Base-by-base conservation (phyloP, 1,284 basidiomycete species). In the Boletellus dicymbophilus region DNA sequence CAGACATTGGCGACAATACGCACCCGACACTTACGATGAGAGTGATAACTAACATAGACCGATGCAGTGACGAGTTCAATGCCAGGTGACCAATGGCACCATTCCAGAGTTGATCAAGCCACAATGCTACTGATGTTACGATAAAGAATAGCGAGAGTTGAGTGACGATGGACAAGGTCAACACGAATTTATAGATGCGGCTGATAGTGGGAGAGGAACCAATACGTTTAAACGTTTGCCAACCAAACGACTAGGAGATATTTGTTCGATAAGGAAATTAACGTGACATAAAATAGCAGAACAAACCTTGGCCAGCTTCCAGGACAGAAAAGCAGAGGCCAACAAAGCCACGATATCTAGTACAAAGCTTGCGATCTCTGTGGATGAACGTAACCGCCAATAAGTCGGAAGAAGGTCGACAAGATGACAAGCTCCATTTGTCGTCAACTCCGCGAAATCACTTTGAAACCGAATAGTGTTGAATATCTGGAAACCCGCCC, bases 181-280 rank as follows among this genome's bases (percentile, higher is more conserved):
- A 75, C 49, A 90, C 84, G 40, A 84, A 70, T 65, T 82, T 86
- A 73, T 91, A 91, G 50, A 87, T 66, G 37, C 83, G 79, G 65
- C 88, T 86, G 67, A 90, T 88, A 11, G 75, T 76, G 54, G 81
- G 71, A 7, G 83, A 88, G n/a, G 88, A 88, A 39, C 88, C 88
- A 46, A 91, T 82, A 51, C 88, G 84, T 66, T 90, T 90, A 78
- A 90, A 91, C 1, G 88, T 91, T 66, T 89, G 85, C 88, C 87
- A 90, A 38, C 88, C 85, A 61, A 88, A 91, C 25, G 78, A 64
- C 88, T 90, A 25, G 21, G 21, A 26, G 6, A 26, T 33, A 43
- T 36, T 16, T 44, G 46, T 28, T n/a, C n/a, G n/a, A n/a, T n/a
- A n/a, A n/a, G n/a, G n/a, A n/a, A n/a, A n/a, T n/a, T n/a, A n/a